Conservation (phyloP, 2,329 filamentous ascomycete genomes). For the Penicillium sp. region DNA sequence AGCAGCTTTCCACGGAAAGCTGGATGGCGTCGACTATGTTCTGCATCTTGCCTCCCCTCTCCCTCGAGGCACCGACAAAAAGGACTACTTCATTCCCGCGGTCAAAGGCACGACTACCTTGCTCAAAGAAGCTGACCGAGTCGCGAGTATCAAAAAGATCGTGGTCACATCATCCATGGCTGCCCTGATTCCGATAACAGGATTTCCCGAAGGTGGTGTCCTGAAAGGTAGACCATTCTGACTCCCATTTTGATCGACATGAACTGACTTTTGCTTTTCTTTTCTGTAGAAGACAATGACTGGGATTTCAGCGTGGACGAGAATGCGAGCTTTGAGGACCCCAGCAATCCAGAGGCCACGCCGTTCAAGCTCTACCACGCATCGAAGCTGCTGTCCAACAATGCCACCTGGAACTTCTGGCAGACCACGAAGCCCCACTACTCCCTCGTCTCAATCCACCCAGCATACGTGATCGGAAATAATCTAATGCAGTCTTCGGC, state of each 20-base stretch:
- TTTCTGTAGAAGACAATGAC: constrained; percentile 22
- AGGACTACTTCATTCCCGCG: constrained; percentile 12
- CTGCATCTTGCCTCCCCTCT: constrained; percentile 26
- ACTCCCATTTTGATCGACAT: too few relatives aligned
- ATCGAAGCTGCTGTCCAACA: constrained; percentile 29
- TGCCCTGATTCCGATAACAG: neutral
- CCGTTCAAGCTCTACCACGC: constrained; percentile 24
- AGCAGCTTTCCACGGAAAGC: constrained; percentile 8
- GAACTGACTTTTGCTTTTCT: neutral
- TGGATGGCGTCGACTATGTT: constrained; percentile 20
- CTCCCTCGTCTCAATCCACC: constrained; percentile 26
- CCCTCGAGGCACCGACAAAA: constrained; percentile 6
- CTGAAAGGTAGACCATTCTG: neutral
- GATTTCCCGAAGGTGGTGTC: neutral
- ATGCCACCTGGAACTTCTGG: constrained; percentile 24
- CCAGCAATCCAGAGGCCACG: constrained; percentile 10
- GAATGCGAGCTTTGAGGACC: constrained; percentile 14
- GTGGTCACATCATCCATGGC: constrained; percentile 5
- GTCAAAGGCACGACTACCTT: constrained; percentile 8
- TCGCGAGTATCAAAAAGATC: constrained; percentile 3
- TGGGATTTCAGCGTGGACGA: constrained; percentile 24
- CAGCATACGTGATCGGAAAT: constrained; percentile 23
- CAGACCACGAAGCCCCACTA: constrained; percentile 19
- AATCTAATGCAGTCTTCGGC: constrained; percentile 24
- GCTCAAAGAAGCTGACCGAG: constrained; percentile 1